These are phyloP conservation scores for Lactarius trivialis DNA, from an alignment of 768 basidiomycete species.

Conservation along the genomic window DNA sequence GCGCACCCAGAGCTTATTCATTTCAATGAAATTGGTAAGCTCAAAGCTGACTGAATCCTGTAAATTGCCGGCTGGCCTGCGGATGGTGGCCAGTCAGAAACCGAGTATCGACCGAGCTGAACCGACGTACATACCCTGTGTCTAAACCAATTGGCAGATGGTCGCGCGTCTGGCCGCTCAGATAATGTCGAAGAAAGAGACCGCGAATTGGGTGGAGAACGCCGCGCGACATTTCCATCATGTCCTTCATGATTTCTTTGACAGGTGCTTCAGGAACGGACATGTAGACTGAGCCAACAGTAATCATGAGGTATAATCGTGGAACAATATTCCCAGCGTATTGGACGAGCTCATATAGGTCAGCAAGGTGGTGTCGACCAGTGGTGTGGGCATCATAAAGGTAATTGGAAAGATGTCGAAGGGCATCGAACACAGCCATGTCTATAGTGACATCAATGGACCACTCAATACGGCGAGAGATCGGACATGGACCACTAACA, in stretches of 20 bases:
- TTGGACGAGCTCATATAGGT: conserved; percentile 99
- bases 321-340: conserved; percentile 96
- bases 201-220: conserved; percentile 97
- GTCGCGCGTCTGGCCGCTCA: conserved; percentile 94
- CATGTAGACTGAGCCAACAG: conserved; percentile 99
- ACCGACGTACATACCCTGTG: conserved; percentile 52
- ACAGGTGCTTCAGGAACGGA: conserved; percentile 94
- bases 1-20: conserved; percentile 99
- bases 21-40: conserved; percentile 97
- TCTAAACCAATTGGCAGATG: conserved; percentile 87
- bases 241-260: conserved; percentile 99
- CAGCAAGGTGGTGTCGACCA: conserved; percentile 90
- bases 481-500: conserved; percentile 42
- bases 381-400: conserved; percentile 93
- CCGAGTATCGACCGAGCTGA: background rate
- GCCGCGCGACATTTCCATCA: conserved; percentile 99
- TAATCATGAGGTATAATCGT: conserved; percentile 96
- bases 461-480: background rate
- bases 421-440: conserved; percentile 97
- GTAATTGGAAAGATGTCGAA: conserved; percentile 92
- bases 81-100: background rate
- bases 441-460: conserved; percentile 41
- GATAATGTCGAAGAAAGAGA: conserved; percentile 91
- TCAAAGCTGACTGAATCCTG: conserved; percentile 96
- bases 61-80: conserved; percentile 78